Evolutionary conservation across 2,329 filamentous ascomycete species (phyloP).

Genomic region (Helminthosporium solani): DNA sequence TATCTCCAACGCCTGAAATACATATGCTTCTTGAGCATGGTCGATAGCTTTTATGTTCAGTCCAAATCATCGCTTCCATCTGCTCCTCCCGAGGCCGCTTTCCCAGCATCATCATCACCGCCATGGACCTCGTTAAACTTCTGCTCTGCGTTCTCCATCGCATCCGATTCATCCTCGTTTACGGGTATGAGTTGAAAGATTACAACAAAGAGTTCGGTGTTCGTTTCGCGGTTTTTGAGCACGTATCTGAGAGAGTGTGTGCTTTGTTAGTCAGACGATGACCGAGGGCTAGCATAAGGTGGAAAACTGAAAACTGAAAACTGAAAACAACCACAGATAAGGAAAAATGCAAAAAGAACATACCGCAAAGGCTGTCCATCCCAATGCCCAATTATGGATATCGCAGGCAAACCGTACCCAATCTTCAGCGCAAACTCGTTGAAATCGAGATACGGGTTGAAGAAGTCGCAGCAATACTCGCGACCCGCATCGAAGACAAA

Average conservation of each 20-base stretch:
- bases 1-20: background rate
- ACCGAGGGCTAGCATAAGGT: constrained; percentile 19
- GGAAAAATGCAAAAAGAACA: constrained; percentile 13
- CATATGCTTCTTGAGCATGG: background rate
- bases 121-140: constrained; percentile 28
- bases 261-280: constrained; percentile 53
- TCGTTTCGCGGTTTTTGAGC: constrained; percentile 75
- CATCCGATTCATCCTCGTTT: constrained; percentile 52
- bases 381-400: constrained; percentile 76
- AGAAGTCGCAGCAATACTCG: constrained; percentile 71
- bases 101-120: constrained; percentile 13
- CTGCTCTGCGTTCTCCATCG: constrained; percentile 21
- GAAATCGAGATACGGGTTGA: constrained; percentile 91
- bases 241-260: constrained; percentile 89
- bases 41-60: constrained; percentile 7
- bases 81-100: too few species aligned
- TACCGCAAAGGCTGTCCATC: constrained; percentile 76
- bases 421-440: constrained; percentile 67
- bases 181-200: constrained; percentile 75
- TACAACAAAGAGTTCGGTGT: constrained; percentile 76
- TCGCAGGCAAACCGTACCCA: constrained; percentile 62
- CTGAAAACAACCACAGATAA: constrained; percentile 22
- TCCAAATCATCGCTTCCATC: constrained; percentile 31
- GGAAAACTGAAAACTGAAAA: constrained; percentile 23
- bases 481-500: constrained; percentile 65